Evolutionary conservation across 2,329 filamentous ascomycete species (phyloP).

Genomic region (Myotisia sp.): DNA sequence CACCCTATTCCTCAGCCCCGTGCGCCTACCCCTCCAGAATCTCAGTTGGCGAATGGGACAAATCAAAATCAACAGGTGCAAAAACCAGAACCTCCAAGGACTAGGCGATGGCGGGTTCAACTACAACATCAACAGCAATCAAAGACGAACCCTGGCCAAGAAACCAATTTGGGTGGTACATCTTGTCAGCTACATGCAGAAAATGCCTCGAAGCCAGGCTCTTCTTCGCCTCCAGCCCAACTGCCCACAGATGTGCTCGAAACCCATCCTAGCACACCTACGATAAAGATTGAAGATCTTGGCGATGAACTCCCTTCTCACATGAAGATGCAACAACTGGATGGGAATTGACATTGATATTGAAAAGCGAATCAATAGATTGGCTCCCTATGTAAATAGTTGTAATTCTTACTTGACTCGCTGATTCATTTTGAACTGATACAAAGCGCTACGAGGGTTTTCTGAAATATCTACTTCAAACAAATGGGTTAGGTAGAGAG

Average conservation of each 20-base stretch:
- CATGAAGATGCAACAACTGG: no score
- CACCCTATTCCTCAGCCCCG: constrained; percentile 6
- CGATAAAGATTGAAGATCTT: not conserved
- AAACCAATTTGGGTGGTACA: not conserved
- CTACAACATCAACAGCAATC: constrained; percentile 12
- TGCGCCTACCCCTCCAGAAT: constrained; percentile 5
- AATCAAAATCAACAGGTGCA: constrained; percentile 9
- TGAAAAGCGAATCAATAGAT: no score
- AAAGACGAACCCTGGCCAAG: constrained; percentile 1
- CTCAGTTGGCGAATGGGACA: not conserved
- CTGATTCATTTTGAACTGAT: no score
- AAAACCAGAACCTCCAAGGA: constrained; percentile 30
- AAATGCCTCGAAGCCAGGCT: not conserved
- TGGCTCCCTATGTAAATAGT: no score
- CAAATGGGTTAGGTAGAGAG: no score
- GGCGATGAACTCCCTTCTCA: not conserved
- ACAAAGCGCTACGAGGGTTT: no score
- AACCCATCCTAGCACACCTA: not conserved
- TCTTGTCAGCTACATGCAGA: not conserved
- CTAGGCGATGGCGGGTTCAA: constrained; percentile 27
- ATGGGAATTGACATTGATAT: no score
- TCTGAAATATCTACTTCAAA: no score
- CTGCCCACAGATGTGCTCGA: not conserved
- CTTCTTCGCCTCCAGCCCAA: not conserved
- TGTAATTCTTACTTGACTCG: no score